Conservation (phyloP, 2,329 filamentous ascomycete species). For the Ilyonectria robusta region DNA sequence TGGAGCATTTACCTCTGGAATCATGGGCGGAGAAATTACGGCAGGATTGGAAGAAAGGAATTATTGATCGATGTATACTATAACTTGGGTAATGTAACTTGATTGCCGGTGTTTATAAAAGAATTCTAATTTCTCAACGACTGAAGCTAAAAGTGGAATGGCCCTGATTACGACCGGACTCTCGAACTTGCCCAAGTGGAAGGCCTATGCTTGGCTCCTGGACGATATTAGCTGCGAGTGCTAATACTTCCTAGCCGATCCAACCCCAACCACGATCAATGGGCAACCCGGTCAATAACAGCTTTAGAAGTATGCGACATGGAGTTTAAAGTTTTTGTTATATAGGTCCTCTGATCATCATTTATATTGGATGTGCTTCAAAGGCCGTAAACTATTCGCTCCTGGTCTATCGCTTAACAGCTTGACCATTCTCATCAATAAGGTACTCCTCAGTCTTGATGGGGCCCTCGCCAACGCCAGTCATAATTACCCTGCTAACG, state of each 20-base stretch:
- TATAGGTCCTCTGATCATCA: neutral
- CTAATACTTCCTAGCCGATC: too few species aligned
- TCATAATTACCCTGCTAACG: constrained; percentile 91
- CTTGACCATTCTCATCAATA: constrained; percentile 76
- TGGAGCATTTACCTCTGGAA: too few species aligned
- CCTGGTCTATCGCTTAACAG: constrained; percentile 51
- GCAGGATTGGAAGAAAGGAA: too few species aligned
- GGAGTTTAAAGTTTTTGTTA: neutral
- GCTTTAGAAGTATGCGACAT: too few species aligned
- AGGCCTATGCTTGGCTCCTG: constrained; percentile 22
- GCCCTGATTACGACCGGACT: constrained; percentile 34
- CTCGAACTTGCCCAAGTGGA: constrained; percentile 30
- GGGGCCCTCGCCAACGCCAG: constrained; percentile 91
- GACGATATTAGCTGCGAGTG: constrained; percentile 11
- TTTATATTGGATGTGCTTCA: constrained; percentile 7
- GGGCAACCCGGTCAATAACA: neutral
- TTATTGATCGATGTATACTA: too few species aligned
- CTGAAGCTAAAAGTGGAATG: constrained; percentile 24
- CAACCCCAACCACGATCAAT: neutral
- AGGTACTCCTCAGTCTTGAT: constrained; percentile 83
- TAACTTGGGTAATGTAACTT: too few species aligned
- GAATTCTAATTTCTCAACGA: too few species aligned
- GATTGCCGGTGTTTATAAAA: too few species aligned
- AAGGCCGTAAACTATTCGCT: neutral
- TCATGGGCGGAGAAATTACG: too few species aligned